Conservation (phyloP, 768 basidiomycete species). For the Tephrocybe rancida region DNA sequence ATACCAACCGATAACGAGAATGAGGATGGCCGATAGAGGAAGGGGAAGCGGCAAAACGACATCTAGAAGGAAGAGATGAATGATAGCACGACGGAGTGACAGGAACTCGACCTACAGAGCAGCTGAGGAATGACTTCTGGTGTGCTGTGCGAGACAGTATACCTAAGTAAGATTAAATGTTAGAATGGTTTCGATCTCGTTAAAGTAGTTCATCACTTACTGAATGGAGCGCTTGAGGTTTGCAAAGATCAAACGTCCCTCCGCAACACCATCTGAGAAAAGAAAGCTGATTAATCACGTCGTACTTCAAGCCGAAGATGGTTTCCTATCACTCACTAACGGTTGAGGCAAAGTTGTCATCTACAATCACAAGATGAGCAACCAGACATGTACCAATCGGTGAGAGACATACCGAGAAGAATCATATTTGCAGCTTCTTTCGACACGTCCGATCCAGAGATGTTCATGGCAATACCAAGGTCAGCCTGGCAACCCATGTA, state of each 20-base stretch:
- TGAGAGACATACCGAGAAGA: slow-evolving; percentile 47
- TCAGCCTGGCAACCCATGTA: slow-evolving; percentile 45
- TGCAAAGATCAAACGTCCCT: slow-evolving; percentile 70
- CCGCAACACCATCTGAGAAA: slow-evolving; percentile 59
- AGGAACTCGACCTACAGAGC: slow-evolving; percentile 46
- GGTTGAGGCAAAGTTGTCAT: slow-evolving; percentile 75
- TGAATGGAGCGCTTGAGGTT: slow-evolving; percentile 75
- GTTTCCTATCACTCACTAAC: slow-evolving; percentile 50
- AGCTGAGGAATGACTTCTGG: slow-evolving; percentile 73
- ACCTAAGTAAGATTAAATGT: slow-evolving; percentile 31
- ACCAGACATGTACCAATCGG: not conserved
- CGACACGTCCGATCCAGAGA: slow-evolving; percentile 73
- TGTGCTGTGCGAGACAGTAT: slow-evolving; percentile 67
- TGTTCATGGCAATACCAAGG: slow-evolving; percentile 76
- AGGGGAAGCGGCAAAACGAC: slow-evolving; percentile 70
- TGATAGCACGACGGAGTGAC: not conserved
- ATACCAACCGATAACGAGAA: slow-evolving; percentile 64
- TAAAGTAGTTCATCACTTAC: slow-evolving; percentile 34
- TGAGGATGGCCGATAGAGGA: slow-evolving; percentile 68
- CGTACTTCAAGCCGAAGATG: not conserved
- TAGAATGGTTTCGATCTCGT: not conserved
- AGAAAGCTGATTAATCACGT: slow-evolving; percentile 1
- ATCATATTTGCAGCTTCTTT: slow-evolving; percentile 81
- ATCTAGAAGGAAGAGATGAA: slow-evolving; percentile 35
- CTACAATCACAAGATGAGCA: slow-evolving; percentile 27